Base-by-base conservation (phyloP, 495 filamentous ascomycete genomes). In the Endocarpon pusillum region DNA sequence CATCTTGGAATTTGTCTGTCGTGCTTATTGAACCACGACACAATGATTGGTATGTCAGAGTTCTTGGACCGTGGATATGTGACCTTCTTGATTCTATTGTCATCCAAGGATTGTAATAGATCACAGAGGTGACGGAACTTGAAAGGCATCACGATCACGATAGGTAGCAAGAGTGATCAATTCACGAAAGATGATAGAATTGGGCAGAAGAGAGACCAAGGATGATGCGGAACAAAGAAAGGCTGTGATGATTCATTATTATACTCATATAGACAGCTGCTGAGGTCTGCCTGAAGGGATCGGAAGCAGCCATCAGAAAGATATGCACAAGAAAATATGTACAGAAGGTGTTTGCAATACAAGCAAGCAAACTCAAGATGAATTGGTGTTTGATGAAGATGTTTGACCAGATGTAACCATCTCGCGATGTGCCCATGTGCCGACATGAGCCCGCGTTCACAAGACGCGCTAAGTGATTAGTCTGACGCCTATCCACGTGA, bases 21-120 rank as follows among this genome's bases (percentile, higher is more conserved):
- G 49, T 83, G 65, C 3, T 47, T 51, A 3, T 42, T 38, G 47
- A 81, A 77, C 81, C 81, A 89, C 3, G 49, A 47, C n/a, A 49
- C 40, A 21, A 73, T 53, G 20, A 55, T 55, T 4, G 41, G 45
- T 3, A 47, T 55, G 23, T 60, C 48, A 14, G 53, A 42, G 26
- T 47, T 41, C 22, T 52, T 47, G 21, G 44, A 52, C 26, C 29
- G 51, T 8, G 51, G 42, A 18, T 46, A 35, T 26, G 48, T 57
- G 9, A 44, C 51, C 37, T 66, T 61, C 17, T 57, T 36, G 7
- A 57, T 44, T 21, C 52, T 51, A 27, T 59, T 57, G 4, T 47
- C 39, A 30, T 71, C 69, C 4, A 80, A 52, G 7, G 48, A 48
- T 14, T 71, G 63, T 14, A 81, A 55, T 14, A 81, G 49, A 40